Base-by-base conservation (phyloP, 2,329 filamentous ascomycete species). In the Tympanopsis confertula region DNA sequence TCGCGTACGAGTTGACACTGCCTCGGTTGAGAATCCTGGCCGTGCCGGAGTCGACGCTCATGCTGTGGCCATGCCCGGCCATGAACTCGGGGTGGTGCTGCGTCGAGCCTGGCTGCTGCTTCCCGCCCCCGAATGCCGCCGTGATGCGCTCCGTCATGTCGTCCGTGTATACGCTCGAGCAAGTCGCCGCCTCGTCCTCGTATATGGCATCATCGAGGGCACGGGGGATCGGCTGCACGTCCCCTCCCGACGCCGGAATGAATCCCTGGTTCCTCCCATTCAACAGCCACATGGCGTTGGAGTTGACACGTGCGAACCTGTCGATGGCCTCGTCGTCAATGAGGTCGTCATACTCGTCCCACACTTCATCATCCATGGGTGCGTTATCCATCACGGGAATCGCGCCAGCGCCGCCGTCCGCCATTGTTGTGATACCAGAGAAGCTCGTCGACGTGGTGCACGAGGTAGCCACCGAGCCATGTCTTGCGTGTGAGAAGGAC, bases 301-400 rank as follows among this genome's bases (percentile, higher is more conserved):
- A 76, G 1, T 67, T 69, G 4, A 68, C 61, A 1, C 74, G 76
- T 2, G 60, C 58, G 2, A 68, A 66, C 2, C 58, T 58, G 44
- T 63, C 62, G 20, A 50, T 41, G 1, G 54, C 53, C 7, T 67
- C 69, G 10, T 85, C 79, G 38, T 84, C 83, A 38, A 95, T 72
- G 12, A 95, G 63, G 48, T 95, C 89, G 46, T 96, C 80, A 52
- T 93, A 95, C 57, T 94, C 89, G 37, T 88, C 80, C 89, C 89
- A 96, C 2, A 94, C 72, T 52, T 95, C 89, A 48, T 95, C 89
- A 45, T 93, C 84, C 1, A 65, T 75, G 3, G 80, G 68, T 0
- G 75, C 78, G 3, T 77, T 74, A 33, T 65, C 66, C 2, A 74
- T 66, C 3, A 65, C 61, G 1, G 82, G 82, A 17, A 83, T n/a